Percentiles rank a stretch among this genome's conserved stretches.
Conservation (phyloP, 2,329 filamentous ascomycete genomes). For the Pseudogymnoascus sp. region DNA sequence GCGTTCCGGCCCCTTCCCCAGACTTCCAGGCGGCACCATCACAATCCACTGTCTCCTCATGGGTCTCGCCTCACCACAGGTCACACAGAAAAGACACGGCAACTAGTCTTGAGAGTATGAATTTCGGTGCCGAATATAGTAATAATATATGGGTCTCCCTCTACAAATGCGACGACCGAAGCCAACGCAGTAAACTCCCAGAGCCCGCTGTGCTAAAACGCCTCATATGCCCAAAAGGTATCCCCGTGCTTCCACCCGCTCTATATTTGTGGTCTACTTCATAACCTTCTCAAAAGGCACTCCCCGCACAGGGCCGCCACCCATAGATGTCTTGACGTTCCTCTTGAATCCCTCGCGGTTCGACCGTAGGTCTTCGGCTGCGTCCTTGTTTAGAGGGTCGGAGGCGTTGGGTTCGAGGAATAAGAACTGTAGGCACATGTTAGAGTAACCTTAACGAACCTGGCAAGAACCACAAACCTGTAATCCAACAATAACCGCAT, state of each 20-base stretch:
- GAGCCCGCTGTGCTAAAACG: slow-evolving; percentile 10
- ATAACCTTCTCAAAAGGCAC: slow-evolving; percentile 71
- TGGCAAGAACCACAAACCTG: slow-evolving; percentile 48
- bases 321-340: slow-evolving; percentile 80
- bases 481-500: slow-evolving; percentile 90
- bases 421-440: slow-evolving; percentile 58
- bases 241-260: background rate
- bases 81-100: background rate
- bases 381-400: slow-evolving; percentile 97
- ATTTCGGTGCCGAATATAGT: background rate
- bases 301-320: slow-evolving; percentile 67
- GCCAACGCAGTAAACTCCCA: background rate
- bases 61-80: background rate
- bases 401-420: slow-evolving; percentile 97
- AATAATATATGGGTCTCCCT: background rate
- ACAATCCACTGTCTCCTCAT: background rate
- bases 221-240: slow-evolving; percentile 11
- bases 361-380: slow-evolving; percentile 79
- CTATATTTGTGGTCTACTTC: slow-evolving; percentile 40
- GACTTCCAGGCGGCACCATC: background rate
- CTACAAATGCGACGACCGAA: background rate
- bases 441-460: background rate
- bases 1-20: background rate
- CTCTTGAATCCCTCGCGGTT: slow-evolving; percentile 86
- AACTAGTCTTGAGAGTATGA: background rate